Conservation (phyloP, 371 early-diverging fungal species). For the Fennellomyces sp. region DNA sequence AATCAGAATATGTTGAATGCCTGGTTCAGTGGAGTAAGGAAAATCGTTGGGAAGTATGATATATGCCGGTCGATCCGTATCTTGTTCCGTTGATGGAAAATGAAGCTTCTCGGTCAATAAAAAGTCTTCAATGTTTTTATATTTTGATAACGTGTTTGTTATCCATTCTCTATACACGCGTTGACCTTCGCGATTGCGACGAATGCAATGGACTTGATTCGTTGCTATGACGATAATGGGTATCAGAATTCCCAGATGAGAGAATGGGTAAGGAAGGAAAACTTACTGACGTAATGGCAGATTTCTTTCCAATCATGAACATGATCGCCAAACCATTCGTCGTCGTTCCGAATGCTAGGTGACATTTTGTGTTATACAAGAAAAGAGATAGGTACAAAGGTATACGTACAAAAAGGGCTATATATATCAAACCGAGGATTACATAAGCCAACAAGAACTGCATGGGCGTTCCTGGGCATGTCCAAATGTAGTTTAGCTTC, state of each 20-base stretch:
- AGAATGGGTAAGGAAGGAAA: not conserved
- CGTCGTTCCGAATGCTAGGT: too few relatives aligned
- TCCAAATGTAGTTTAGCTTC: too few relatives aligned
- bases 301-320: conserved; percentile 46
- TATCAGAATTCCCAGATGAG: not conserved
- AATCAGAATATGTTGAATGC: conserved; percentile 51
- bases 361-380: too few relatives aligned
- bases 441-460: too few relatives aligned
- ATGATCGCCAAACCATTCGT: conserved; percentile 26
- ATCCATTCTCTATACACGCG: conserved; percentile 42
- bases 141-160: conserved; percentile 30
- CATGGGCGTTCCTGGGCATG: too few relatives aligned
- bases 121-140: conserved; percentile 47
- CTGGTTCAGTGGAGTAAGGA: conserved; percentile 58
- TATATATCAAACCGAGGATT: too few relatives aligned
- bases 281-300: conserved; percentile 34
- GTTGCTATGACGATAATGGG: too few relatives aligned
- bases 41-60: conserved; percentile 64
- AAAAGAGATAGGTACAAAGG: too few relatives aligned
- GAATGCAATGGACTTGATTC: conserved; percentile 33
- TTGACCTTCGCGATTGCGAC: conserved; percentile 29
- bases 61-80: conserved; percentile 14
- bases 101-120: conserved; percentile 45
- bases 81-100: conserved; percentile 24
- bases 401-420: too few relatives aligned